Evolutionary conservation across 1,284 basidiomycete genomes (phyloP), one percentile per base, ranked within the genome.

Genomic region (Austroboletus niveus): DNA sequence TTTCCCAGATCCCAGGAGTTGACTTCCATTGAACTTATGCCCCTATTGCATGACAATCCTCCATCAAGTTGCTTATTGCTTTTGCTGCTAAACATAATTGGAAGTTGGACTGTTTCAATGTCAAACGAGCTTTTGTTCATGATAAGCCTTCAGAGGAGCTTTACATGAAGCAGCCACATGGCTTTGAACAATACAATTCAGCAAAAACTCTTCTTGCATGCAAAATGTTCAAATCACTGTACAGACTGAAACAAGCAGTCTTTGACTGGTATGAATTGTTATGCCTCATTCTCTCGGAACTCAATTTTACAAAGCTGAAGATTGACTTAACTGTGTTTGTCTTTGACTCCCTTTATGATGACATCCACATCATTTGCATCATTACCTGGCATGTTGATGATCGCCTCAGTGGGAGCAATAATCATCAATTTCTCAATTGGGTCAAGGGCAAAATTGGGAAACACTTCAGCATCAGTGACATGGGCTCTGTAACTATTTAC

Each of bases 1-100:
- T 69, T 57, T 59, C 59, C 0, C 75, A 79, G 54, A 53, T 59
- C 0, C 59, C 62, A 1, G 70, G 75, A 0, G 42, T 74, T 1
- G 71, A 80, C 54, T 79, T 51, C 12, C 42, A 54, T 15, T 35
- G 48, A 3, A 57, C 69, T 0, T 71, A 60, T 42, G 59, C 66
- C 0, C 68, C 67, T 0, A 62, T 70, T 0, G 54, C 56, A 0
- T 38, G 56, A 0, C 53, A 60, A 1, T 17, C 57, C 0, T 64
- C 65, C 0, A 54, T 74, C 2, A 53, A 67, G 0, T 10, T 67
- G 1, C 39, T 73, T 8, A 44, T 70, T 0, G 46, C 65, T 0
- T 40, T 68, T 0, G 57, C 58, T 0, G 59, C 60, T 0, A 20
- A 32, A 3, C 8, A 48, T 0, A 48, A 63, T 35, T 65, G 62